Conservation (phyloP, 2,329 filamentous ascomycete genomes). For the Geosmithia putterillii region DNA sequence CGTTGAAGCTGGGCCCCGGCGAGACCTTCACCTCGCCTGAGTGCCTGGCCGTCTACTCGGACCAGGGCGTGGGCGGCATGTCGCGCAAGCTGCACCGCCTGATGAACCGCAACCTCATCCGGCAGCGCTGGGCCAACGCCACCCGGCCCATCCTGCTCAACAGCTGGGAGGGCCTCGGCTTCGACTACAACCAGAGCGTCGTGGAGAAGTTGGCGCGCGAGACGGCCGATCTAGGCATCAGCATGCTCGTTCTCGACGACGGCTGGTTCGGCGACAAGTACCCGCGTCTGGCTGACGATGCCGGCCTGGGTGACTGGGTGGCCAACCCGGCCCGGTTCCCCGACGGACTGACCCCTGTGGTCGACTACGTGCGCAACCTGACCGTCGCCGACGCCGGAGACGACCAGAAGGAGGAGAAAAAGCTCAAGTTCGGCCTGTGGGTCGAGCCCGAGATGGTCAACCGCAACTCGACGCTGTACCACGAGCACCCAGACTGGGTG, state of each 20-base stretch:
- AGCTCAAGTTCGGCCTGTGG: slow-evolving; percentile 52
- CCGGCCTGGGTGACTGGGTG: slow-evolving; percentile 52
- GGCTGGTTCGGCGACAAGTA: slow-evolving; percentile 50
- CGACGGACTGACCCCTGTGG: slow-evolving; percentile 37
- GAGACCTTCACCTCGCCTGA: slow-evolving; percentile 49
- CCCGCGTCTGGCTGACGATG: slow-evolving; percentile 4
- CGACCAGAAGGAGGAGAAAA: slow-evolving; percentile 19
- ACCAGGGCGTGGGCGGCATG: slow-evolving; percentile 46
- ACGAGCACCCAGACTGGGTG: slow-evolving; percentile 51
- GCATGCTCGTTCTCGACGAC: slow-evolving; percentile 53
- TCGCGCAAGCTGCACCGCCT: slow-evolving; percentile 49
- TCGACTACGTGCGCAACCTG: slow-evolving; percentile 36
- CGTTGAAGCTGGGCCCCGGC: slow-evolving; percentile 41
- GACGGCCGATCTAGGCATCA: slow-evolving; percentile 45
- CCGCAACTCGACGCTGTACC: slow-evolving; percentile 46
- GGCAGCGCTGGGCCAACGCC: slow-evolving; percentile 38
- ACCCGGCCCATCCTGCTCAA: slow-evolving; percentile 46
- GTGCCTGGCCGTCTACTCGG: slow-evolving; percentile 49
- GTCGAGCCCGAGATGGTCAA: slow-evolving; percentile 59
- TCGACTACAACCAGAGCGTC: slow-evolving; percentile 42
- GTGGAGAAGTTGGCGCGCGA: slow-evolving; percentile 43
- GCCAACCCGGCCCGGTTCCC: slow-evolving; percentile 48
- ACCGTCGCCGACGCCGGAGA: slow-evolving; percentile 14
- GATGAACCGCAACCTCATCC: slow-evolving; percentile 47
- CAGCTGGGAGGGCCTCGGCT: slow-evolving; percentile 52